Conservation (phyloP, 2,329 filamentous ascomycete genomes). For the Whalleya microplaca region DNA sequence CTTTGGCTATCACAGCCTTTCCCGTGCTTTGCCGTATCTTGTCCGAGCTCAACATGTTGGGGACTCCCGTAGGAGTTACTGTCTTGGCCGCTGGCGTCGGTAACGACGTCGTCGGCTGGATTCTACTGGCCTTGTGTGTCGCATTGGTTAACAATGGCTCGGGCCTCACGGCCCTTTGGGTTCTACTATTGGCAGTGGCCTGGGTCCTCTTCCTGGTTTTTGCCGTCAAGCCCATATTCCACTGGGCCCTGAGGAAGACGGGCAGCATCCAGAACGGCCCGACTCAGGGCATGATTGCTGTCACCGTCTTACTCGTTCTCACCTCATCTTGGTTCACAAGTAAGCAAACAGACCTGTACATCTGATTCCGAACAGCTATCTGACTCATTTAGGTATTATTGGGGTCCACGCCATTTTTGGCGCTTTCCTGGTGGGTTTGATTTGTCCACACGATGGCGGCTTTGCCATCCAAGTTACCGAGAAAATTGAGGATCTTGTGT, state of each 20-base stretch:
- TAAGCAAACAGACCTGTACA: conserved; percentile 28
- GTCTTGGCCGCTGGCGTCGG: conserved; percentile 89
- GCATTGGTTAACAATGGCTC: conserved; percentile 86
- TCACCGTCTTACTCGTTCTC: conserved; percentile 81
- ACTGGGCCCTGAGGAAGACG: conserved; percentile 73
- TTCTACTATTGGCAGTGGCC: conserved; percentile 74
- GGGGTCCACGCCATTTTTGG: conserved; percentile 95
- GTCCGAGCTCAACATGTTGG: conserved; percentile 84
- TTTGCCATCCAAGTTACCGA: conserved; percentile 91
- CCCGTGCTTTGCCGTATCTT: conserved; percentile 93
- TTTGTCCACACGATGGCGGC: conserved; percentile 86
- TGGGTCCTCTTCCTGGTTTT: conserved; percentile 78
- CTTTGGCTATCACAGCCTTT: conserved; percentile 89
- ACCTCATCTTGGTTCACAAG: conserved; percentile 64
- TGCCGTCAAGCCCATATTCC: conserved; percentile 72
- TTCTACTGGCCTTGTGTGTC: conserved; percentile 89
- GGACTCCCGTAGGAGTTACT: conserved; percentile 85
- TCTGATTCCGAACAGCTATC: background rate
- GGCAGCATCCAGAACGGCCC: conserved; percentile 86
- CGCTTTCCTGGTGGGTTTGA: conserved; percentile 85
- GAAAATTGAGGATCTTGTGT: conserved; percentile 91
- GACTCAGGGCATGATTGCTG: conserved; percentile 78
- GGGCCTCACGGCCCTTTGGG: conserved; percentile 82
- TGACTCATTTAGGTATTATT: conserved; percentile 70
- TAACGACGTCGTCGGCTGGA: conserved; percentile 91